Evolutionary conservation across 2,329 filamentous ascomycete genomes (phyloP).

Genomic region (Cladosporium cucumerinum): DNA sequence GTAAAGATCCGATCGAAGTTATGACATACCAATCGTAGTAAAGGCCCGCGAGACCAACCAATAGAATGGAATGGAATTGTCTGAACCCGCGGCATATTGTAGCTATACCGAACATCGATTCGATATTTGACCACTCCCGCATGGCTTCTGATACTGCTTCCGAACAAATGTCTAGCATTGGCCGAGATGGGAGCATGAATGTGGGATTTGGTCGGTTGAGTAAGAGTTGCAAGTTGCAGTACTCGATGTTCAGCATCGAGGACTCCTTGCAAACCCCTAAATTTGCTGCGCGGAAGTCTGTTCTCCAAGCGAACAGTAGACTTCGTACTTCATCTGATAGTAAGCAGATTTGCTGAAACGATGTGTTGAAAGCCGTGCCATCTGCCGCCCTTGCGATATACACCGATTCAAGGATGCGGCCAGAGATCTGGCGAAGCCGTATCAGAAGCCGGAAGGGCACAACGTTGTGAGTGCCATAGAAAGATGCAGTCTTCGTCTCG

Average conservation of each 20-base stretch:
- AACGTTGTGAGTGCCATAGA: not conserved
- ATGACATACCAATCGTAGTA: not conserved
- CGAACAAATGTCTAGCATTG: not conserved
- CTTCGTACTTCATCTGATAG: not conserved
- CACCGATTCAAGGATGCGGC: not conserved
- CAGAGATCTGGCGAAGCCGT: not conserved
- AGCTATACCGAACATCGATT: not conserved
- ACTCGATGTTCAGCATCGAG: not conserved
- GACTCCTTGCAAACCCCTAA: not conserved
- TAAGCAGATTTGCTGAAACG: not conserved
- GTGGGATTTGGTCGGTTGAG: not conserved
- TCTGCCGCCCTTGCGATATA: not conserved
- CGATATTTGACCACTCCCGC: not conserved
- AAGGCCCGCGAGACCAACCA: not conserved
- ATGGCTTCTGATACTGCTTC: not conserved
- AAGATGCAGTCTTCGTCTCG: not conserved
- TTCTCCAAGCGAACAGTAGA: not conserved
- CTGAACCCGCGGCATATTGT: not conserved
- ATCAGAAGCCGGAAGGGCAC: not conserved
- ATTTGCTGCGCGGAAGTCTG: not conserved
- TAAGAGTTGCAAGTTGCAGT: not conserved
- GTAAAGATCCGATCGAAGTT: not conserved
- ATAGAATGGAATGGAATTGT: not conserved
- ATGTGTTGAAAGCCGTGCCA: not conserved
- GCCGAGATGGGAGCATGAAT: not conserved